Evolutionary conservation across 1,139 yeast genomes (phyloP), one percentile per base, ranked within the genome.

Genomic region (Magnusiomyces sp.): DNA sequence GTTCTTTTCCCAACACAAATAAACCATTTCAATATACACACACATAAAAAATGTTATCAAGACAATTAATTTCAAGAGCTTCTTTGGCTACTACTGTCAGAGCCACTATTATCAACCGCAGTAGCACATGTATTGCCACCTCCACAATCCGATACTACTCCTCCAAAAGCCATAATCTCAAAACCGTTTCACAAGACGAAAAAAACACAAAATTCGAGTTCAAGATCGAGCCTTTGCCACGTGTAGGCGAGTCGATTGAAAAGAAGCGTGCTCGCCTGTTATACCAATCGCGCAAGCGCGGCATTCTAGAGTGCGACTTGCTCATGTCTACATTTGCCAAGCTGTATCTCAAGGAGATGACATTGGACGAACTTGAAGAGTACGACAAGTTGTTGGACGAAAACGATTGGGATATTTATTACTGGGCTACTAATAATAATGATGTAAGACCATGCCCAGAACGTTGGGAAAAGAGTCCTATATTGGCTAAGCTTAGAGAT

Each of bases 331-430:
- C 90, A 53, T 94, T 90, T 69, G 95, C 97, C 34, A 81, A 88
- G 60, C 77, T 77, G 62, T 77, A 85, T 61, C 72, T 92, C 59
- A 67, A 75, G 39, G 60, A 65, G 0, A 77, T 92, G 73, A 71
- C 74, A n/a, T 67, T 72, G 55, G 83, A 73, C 50, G 85, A 88
- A 66, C 71, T 94, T 56, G 83, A 81, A 50, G 97, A 92, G 67
- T 92, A 87, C 66, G 97, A 92, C 63, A 67, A 75, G 57, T 70
- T 92, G 53, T 74, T 92, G 63, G 95, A 94, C 65, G 95, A 90
- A 68, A 79, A 92, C 14, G 99, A 92, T 66, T 94, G 98, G 98
- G 98, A 92, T 65, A 90, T 92, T 56, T 94, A 88, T 68, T 92
- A 92, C 70, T 92, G 98, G 97, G 96, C 95, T 23, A 88, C 97